These are phyloP conservation scores for Aspergillus campestris DNA, from an alignment of 495 filamentous ascomycete genomes.

Conservation along the genomic window DNA sequence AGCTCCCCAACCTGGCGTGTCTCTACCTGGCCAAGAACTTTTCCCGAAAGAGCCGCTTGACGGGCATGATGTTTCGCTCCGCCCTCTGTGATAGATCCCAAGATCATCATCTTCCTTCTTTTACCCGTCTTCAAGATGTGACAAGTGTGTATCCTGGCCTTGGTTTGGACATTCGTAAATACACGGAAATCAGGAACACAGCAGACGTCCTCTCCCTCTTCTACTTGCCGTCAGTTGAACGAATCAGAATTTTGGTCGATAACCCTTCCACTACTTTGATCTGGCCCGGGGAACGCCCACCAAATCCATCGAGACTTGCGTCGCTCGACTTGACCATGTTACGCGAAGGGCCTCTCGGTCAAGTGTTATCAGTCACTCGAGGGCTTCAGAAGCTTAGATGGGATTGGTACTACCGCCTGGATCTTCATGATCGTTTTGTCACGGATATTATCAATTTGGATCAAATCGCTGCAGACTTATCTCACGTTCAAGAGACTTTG, in stretches of 20 bases:
- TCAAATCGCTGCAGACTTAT: slow-evolving; percentile 1
- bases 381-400: slow-evolving; percentile 1
- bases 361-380: slow-evolving; percentile 1
- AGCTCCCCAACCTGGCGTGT: slow-evolving; percentile 6
- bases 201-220: slow-evolving; percentile 11
- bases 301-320: slow-evolving; percentile 3
- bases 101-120: slow-evolving; percentile 3
- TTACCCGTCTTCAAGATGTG: slow-evolving; percentile 10
- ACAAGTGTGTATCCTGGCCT: not conserved
- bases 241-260: slow-evolving; percentile 2
- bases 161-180: slow-evolving; percentile 1
- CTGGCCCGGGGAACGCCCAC: not conserved
- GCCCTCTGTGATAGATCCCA: slow-evolving; percentile 8
- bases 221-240: slow-evolving; percentile 11
- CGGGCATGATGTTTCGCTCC: slow-evolving; percentile 11
- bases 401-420: slow-evolving; percentile 2
- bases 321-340: slow-evolving; percentile 5
- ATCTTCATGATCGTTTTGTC: slow-evolving; percentile 1
- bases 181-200: slow-evolving; percentile 8
- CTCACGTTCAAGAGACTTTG: slow-evolving; percentile 2
- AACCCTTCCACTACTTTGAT: not conserved
- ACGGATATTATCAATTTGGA: slow-evolving; percentile 6
- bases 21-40: slow-evolving; percentile 9
- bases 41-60: slow-evolving; percentile 7
- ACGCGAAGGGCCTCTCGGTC: slow-evolving; percentile 3